Base-by-base conservation (phyloP, 352 stramenopile species). In the Phytophthora sp. region DNA sequence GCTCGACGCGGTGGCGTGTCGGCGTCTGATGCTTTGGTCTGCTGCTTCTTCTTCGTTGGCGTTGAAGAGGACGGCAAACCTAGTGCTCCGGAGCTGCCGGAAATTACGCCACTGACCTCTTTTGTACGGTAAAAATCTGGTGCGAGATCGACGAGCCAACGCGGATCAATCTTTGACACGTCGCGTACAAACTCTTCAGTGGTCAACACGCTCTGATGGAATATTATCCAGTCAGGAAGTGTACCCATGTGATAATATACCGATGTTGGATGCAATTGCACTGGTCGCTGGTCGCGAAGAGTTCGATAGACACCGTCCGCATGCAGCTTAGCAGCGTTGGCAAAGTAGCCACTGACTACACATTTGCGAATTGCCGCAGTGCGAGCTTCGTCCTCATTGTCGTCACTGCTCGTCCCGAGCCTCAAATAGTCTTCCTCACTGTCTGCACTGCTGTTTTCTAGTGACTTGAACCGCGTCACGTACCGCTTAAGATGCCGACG, bases 141-240 rank as follows among this genome's bases (percentile, higher is more conserved):
- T 1, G 84, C 82, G 1, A 86, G 69, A 26, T 67, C 66, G 15
- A 92, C 69, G 24, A 94, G 72, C 86, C 86, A 94, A 26, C 86
- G 80, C 7, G 86, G 86, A 21, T 94, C 80, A 42, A 94, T 90
- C 47, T 63, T 84, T 12, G 71, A 80, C 33, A 92, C 79, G 39
- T 91, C 80, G 9, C 84, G 82, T 23, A 96, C 85, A 57, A 93
- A 98, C 74, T 99, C 97, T 57, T 99, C 97, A 0, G 90, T 98
- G 1, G 98, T 99, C 44, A 98, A 90, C 23, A 99, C 97, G 39
- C 99, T 96, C 74, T 99, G 96, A 67, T 99, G 97, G 76, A 99
- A 99, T 29, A 98, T 82, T 16, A 99, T 93, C 86, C 98, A 99
- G 70, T 99, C 97, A 3, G 98, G 98, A 30, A 95, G 80, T 11